Evolutionary conservation across 208 protist species (phyloP), one percentile per base, ranked within the genome.

Genomic region (Leishmania guyanensis): DNA sequence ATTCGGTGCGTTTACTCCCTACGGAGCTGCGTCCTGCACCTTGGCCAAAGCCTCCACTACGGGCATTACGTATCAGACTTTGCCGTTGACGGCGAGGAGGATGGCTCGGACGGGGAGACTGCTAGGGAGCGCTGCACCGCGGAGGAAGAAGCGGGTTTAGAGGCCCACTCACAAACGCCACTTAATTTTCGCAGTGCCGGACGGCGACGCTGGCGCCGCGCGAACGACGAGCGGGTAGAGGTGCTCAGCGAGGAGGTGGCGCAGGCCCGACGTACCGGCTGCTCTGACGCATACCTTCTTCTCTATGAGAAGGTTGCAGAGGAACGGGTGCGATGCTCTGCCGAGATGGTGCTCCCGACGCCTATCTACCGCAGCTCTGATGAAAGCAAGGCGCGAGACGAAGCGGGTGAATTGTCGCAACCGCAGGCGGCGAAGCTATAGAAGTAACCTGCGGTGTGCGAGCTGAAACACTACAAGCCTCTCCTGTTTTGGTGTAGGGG

Each of bases 21-120:
- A 14, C 81, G 85, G 29, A 86, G 88, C 56, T 73, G 82, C 39
- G 89, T 95, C 12, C 74, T 88, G 53, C 92, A 95, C 72, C 82
- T 90, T n/a, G 92, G 92, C 17, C 43, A 43, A 3, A 84, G 75
- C 26, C 83, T 93, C 6, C 73, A 92, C 66, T 88, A 72, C 62
- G 92, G 92, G 10, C 92, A 95, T 84, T 95, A 95, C 84, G 83
- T 93, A 2, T 79, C 92, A 8, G 86, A 93, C 66, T 96, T 96
- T 56, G 84, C 82, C 9, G 82, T 87, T 12, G 72, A 82, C 12
- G 71, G 64, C 16, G 60, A 70, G 29, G 54, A 79, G 43, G 53
- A 39, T 56, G 60, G 26, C 65, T 10, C 51, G 26, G 66, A 71
- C 6, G 39, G 22, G 66, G 36, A 36, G 39, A 29, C n/a, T 48